These are phyloP conservation scores for Venturia nashicola DNA, from an alignment of 2,329 filamentous ascomycete genomes.

Conservation along the genomic window DNA sequence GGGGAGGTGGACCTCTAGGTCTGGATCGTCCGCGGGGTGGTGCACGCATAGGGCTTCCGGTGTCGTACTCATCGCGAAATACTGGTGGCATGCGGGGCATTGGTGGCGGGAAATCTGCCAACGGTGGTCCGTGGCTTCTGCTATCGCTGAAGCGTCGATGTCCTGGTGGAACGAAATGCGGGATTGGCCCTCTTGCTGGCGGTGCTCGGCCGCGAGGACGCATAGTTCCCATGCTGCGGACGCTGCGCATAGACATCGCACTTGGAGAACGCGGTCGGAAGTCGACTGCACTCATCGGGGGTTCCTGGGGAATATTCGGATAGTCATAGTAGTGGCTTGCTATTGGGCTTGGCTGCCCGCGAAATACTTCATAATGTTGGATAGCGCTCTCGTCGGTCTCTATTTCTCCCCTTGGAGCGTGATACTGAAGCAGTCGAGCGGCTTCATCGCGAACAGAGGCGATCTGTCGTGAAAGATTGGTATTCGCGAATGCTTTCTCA, in stretches of 20 bases:
- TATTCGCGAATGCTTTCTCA: not conserved
- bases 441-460: not conserved
- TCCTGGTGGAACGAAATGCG: not conserved
- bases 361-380: not conserved
- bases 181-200: not conserved
- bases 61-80: not conserved
- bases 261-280: not conserved
- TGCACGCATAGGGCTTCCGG: not conserved
- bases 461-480: not conserved
- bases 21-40: not conserved
- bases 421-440: not conserved
- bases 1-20: not conserved
- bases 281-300: not conserved
- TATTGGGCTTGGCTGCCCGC: not conserved
- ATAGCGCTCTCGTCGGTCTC: not conserved
- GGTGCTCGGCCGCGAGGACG: not conserved
- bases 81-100: not conserved
- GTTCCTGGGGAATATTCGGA: not conserved
- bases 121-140: not conserved
- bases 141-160: not conserved
- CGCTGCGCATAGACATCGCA: slow-evolving; percentile 1
- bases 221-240: slow-evolving; percentile 5
- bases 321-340: slow-evolving; percentile 1
- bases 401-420: not conserved
- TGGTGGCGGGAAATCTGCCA: not conserved